Base-by-base conservation (phyloP, 148 eudicot genomes). In the Amaranthus palmeri region DNA sequence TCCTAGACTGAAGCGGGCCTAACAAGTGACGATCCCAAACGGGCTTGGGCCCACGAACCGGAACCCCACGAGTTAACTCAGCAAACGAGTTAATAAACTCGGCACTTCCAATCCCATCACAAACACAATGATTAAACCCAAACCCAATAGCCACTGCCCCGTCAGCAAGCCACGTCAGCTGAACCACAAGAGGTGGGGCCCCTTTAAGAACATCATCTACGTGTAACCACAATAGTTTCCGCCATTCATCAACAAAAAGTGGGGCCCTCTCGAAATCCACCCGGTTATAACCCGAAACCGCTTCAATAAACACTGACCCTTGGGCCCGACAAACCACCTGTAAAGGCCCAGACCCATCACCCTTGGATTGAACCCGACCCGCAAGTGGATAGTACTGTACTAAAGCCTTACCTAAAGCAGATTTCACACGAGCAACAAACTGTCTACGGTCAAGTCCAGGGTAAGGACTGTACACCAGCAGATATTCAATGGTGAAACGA, bases 161-260 rank as follows among this genome's bases (percentile, higher is more conserved):
- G 59, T 87, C 90, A 4, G 83, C 62, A 1, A 92, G 90, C 97
- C 97, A 92, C 54, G 97, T 92, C 74, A 92, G 89, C 86, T 89
- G 97, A 14, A 87, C 84, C 4, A 83, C 86, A 3, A 89, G 54
- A 0, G 87, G 86, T 60, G 95, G 95, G 51, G 67, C 85, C 67
- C 91, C 84, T 5, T 74, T 79, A 13, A 89, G 82, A 0, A 87
- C 85, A 47, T 89, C 92, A 15, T 72, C 81, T 64, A 84, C 87
- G 41, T 81, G 72, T 44, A 78, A 71, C 11, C 87, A 79, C 67
- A 92, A 43, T 5, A 92, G 64, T 74, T 81, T 75, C 55, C 87
- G 72, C 91, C 97, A 82, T 71, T 89, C 84, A 2, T 80, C 84
- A 4, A 82, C 81, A 69, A 57, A 72, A 45, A 61, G 70, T 6